Evolutionary conservation across 2,329 filamentous ascomycete species (phyloP).

Genomic region (Paramyrothecium roridum): DNA sequence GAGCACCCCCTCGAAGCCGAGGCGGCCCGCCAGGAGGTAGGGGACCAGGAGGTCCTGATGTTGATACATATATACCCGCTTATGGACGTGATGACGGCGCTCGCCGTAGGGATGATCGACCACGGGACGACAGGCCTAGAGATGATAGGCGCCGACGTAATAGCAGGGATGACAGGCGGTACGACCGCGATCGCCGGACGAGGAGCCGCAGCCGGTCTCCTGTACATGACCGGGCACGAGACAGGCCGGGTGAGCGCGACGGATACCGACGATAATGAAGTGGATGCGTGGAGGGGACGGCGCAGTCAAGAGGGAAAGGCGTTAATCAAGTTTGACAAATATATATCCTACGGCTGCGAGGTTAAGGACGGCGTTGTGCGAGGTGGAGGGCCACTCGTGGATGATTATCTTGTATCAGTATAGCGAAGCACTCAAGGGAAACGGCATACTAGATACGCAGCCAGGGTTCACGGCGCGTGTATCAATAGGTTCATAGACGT

Average conservation of each 20-base stretch:
- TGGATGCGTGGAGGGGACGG: not conserved
- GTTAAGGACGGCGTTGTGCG: not conserved
- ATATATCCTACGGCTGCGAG: not conserved
- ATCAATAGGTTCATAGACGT: not conserved
- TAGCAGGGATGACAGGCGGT: slow-evolving; percentile 32
- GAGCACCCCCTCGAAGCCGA: slow-evolving; percentile 26
- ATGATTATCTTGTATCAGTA: not conserved
- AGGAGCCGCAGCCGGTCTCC: slow-evolving; percentile 38
- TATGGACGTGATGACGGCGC: slow-evolving; percentile 34
- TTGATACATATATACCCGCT: slow-evolving; percentile 49
- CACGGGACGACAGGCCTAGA: slow-evolving; percentile 24
- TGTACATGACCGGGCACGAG: slow-evolving; percentile 33
- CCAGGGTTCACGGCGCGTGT: not conserved
- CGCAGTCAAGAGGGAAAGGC: slow-evolving; percentile 4
- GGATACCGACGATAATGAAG: slow-evolving; percentile 44
- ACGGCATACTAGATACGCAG: slow-evolving; percentile 7
- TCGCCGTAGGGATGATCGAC: slow-evolving; percentile 31
- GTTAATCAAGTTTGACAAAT: slow-evolving; percentile 10
- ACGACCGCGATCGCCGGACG: slow-evolving; percentile 37
- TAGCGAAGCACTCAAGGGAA: slow-evolving; percentile 13
- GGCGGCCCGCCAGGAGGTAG: slow-evolving; percentile 25
- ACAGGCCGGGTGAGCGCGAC: slow-evolving; percentile 41
- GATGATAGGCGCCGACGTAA: slow-evolving; percentile 26
- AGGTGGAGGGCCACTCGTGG: not conserved
- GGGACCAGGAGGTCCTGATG: slow-evolving; percentile 25